Percentiles rank a stretch among this genome's conserved stretches.
Evolutionary conservation across 352 stramenopile species (phyloP).

Genomic region (Pythium coloratum): DNA sequence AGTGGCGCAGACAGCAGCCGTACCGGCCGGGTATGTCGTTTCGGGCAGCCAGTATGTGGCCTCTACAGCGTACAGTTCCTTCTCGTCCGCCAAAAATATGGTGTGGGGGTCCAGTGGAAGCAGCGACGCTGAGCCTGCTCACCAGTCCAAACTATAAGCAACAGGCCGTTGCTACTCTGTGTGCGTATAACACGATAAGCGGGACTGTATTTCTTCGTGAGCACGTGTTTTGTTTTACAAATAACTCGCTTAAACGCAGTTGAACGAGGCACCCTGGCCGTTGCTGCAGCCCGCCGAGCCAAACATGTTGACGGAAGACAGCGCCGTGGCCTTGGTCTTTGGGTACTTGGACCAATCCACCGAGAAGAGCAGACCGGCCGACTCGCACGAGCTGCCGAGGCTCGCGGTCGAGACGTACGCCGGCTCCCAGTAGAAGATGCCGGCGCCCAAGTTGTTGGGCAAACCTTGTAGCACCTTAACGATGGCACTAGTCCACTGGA

Average conservation of each 20-base stretch:
- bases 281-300: not conserved
- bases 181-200: too few species aligned
- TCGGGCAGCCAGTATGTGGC: not conserved
- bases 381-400: not conserved
- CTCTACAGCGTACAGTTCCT: not conserved
- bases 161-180: too few species aligned
- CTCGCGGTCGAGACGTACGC: not conserved
- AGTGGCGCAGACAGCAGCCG: too few species aligned
- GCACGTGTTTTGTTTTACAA: too few species aligned
- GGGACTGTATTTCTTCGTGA: too few species aligned
- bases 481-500: not conserved
- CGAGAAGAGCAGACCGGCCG: not conserved
- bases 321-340: not conserved
- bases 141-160: not conserved
- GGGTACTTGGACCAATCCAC: not conserved
- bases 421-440: not conserved
- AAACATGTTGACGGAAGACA: not conserved
- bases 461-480: not conserved
- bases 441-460: not conserved
- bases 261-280: not conserved
- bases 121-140: not conserved
- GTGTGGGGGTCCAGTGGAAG: not conserved
- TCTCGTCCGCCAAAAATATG: not conserved
- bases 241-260: not conserved
- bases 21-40: too few species aligned